Evolutionary conservation across 371 early-diverging fungal species (phyloP).

Genomic region (Zancudomyces culisetae): DNA sequence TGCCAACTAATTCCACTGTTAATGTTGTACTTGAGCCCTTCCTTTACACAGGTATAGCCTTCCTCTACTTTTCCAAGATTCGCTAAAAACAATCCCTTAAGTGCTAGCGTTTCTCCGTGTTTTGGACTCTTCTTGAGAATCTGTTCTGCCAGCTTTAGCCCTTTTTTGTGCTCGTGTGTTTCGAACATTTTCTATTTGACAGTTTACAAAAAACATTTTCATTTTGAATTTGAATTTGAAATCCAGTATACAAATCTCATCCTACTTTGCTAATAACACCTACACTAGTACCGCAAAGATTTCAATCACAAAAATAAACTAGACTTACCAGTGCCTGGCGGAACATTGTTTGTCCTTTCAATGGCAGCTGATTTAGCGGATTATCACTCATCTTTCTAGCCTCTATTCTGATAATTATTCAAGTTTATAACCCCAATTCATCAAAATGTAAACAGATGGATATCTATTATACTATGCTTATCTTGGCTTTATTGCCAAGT

Average conservation of each 20-base stretch:
- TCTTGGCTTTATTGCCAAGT: no score
- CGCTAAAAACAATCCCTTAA: constrained; percentile 83
- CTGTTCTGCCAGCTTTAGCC: constrained; percentile 71
- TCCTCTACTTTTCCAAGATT: constrained; percentile 81
- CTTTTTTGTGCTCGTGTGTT: constrained; percentile 85
- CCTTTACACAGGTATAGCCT: constrained; percentile 70
- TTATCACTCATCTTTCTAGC: background rate
- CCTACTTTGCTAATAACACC: no score
- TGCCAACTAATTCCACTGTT: constrained; percentile 60
- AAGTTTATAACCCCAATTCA: no score
- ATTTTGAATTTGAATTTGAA: no score
- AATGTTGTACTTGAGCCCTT: constrained; percentile 60
- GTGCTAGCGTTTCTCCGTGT: constrained; percentile 82
- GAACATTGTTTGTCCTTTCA: constrained; percentile 21
- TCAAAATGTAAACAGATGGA: no score
- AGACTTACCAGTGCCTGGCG: constrained; percentile 18
- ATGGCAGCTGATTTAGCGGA: constrained; percentile 12
- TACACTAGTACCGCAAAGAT: no score
- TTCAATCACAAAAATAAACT: background rate
- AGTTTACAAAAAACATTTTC: background rate
- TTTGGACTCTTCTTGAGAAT: constrained; percentile 84
- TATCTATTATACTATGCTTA: no score
- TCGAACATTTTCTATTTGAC: constrained; percentile 77
- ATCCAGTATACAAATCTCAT: no score
- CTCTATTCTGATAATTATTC: no score